Base-by-base conservation (phyloP, 441 rosid species). In the Bocquillonia castaneifolia region DNA sequence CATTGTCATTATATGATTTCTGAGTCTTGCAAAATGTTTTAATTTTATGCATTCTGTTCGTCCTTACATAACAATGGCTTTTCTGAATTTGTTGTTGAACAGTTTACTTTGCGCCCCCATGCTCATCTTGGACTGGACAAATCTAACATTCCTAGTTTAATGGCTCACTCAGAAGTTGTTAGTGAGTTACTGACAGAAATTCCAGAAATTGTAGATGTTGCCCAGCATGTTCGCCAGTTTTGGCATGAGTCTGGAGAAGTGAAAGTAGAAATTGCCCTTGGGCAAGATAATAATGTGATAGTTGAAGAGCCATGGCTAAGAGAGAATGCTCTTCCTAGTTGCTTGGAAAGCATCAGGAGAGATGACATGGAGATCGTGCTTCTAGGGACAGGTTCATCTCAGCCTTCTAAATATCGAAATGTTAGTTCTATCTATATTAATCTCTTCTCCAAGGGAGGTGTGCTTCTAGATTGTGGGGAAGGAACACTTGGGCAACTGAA, bases 361-460 rank as follows among this genome's bases (percentile, higher is more conserved):
- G 95, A 91, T 56, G 97, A 93, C 72, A 76, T 93, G 73, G 98
- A 93, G 86, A 86, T 91, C 64, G 93, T 89, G 50, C 87, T 93
- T 76, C 68, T 91, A 67, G 98, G 98, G 34, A 91, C 98, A 10
- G 97, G 98, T 60, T 93, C 97, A 9, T 89, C 96, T n/a, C 95
- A 91, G 77, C 98, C 98, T 74, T 93, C 98, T 37, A 93, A 91
- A 77, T 91, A 91, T 70, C 77, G 99, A 59, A 93, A 91, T 56
- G 99, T 91, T 64, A 93, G 82, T 76, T 77, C 99, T 10, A 74
- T 91, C 55, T 86, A 81, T 77, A 64, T 93, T 51, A 87, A 93
- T 78, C 84, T 93, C 48, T 93, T 84, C 72, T 81, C 88, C 32
- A 85, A 77, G 70, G 97, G 97, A 42, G 80, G 97, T 72, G 67